phyloP scores from a whole-genome alignment of 441 rosid genomes.

The Erodium moschatum region DNA sequence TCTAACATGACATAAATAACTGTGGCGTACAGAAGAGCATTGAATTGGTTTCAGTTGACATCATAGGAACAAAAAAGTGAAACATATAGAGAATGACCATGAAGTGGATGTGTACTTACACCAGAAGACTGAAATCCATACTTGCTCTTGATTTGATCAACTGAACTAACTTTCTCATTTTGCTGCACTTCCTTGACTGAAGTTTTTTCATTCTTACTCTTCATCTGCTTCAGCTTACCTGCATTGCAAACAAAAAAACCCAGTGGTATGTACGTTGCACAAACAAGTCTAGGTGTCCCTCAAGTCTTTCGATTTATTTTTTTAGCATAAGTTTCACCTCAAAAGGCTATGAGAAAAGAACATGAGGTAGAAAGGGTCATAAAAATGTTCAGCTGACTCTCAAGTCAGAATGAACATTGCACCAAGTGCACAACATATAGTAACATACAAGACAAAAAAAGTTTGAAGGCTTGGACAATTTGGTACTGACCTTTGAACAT shows the following conservation, averaged over 20 bases:
- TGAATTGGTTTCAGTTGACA: too few species aligned
- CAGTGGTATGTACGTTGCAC: not conserved
- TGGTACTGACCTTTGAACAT: slow-evolving; percentile 43
- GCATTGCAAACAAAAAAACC: slow-evolving; percentile 7
- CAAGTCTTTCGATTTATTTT: not conserved
- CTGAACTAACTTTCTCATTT: slow-evolving; percentile 41
- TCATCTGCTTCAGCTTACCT: slow-evolving; percentile 64
- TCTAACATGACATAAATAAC: too few species aligned
- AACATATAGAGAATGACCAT: not conserved
- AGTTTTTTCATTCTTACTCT: slow-evolving; percentile 53
- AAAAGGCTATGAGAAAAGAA: too few species aligned
- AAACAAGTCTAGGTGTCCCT: not conserved
- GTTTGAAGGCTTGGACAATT: too few species aligned
- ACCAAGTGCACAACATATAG: too few species aligned
- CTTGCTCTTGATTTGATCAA: slow-evolving; percentile 81
- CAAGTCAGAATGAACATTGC: too few species aligned
- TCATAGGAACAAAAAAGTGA: too few species aligned
- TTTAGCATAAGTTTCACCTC: not conserved
- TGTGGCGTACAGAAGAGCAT: too few species aligned
- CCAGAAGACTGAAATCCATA: slow-evolving; percentile 60
- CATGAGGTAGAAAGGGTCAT: too few species aligned
- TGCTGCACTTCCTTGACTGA: slow-evolving; percentile 42
- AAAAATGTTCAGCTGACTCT: too few species aligned
- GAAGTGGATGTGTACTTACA: slow-evolving; percentile 37
- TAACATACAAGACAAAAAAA: too few species aligned